Percentiles rank a stretch among this genome's conserved stretches.
These are phyloP conservation scores for Ogataea siamensis DNA, from an alignment of 805 yeast genomes.

Conservation along the genomic window DNA sequence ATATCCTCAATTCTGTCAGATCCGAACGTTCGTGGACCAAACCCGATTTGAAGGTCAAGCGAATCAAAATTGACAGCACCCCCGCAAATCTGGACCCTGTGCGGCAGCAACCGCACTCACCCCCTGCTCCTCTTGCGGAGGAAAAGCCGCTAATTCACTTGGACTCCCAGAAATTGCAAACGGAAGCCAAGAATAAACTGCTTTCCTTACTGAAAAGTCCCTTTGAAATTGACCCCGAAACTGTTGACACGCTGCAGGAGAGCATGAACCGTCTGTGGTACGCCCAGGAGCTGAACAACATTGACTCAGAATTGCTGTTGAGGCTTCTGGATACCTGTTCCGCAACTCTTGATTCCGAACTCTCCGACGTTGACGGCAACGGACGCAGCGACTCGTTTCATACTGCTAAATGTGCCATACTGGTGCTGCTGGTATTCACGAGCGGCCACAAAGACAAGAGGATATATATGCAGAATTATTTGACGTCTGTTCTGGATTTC, in stretches of 20 bases:
- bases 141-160: slow-evolving; percentile 1
- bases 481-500: slow-evolving; percentile 41
- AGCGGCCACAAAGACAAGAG: slow-evolving; percentile 41
- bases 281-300: slow-evolving; percentile 12
- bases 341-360: slow-evolving; percentile 26
- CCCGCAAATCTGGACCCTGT: slow-evolving; percentile 10
- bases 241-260: slow-evolving; percentile 24
- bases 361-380: slow-evolving; percentile 23
- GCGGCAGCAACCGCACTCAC: not conserved
- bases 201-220: slow-evolving; percentile 19
- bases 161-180: slow-evolving; percentile 2
- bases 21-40: slow-evolving; percentile 23
- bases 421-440: slow-evolving; percentile 42
- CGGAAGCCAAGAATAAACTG: slow-evolving; percentile 4
- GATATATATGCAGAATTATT: slow-evolving; percentile 45
- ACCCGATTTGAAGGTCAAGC: slow-evolving; percentile 29
- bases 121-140: not conserved
- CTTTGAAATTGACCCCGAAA: slow-evolving; percentile 22
- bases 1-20: slow-evolving; percentile 16
- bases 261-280: slow-evolving; percentile 23
- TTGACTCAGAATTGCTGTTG: slow-evolving; percentile 29
- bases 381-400: slow-evolving; percentile 20
- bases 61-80: slow-evolving; percentile 22
- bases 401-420: slow-evolving; percentile 34
- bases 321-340: slow-evolving; percentile 35